phyloP scores from a whole-genome alignment of 176 grass and related monocot genomes.

The Alloteropsis semialata region DNA sequence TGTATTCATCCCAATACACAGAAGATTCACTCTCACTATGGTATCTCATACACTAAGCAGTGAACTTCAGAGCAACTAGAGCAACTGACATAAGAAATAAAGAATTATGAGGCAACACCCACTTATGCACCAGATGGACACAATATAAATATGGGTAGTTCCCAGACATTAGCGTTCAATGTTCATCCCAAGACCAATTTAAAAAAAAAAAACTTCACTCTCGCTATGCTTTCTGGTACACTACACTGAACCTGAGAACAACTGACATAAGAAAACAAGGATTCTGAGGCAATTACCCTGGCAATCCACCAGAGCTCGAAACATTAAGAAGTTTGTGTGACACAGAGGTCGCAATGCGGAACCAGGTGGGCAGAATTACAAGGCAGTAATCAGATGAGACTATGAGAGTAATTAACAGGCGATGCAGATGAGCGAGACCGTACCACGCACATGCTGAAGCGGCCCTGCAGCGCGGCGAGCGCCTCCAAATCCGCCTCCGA shows the following conservation, averaged over 20 bases:
- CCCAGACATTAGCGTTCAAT: neutral
- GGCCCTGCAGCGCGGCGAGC: slow-evolving; percentile 52
- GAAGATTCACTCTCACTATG: neutral
- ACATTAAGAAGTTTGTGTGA: too few species aligned
- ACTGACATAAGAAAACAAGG: neutral
- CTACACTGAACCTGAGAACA: neutral
- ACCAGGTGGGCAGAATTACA: neutral
- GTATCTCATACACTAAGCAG: neutral
- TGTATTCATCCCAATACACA: neutral
- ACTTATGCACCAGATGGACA: too few species aligned
- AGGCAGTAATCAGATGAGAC: neutral
- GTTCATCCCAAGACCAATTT: neutral
- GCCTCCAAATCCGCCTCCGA: slow-evolving; percentile 57
- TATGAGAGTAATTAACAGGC: neutral
- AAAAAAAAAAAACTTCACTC: neutral
- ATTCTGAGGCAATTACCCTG: neutral
- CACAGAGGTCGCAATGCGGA: neutral
- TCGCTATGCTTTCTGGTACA: neutral
- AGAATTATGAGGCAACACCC: neutral
- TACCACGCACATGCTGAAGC: slow-evolving; percentile 92
- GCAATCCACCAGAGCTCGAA: neutral
- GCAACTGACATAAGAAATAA: neutral
- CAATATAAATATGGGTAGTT: neutral
- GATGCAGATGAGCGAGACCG: slow-evolving; percentile 11
- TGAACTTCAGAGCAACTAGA: slow-evolving; percentile 9